These are phyloP conservation scores for Neurospora sublineolata DNA, from an alignment of 495 filamentous ascomycete species.

Conservation along the genomic window DNA sequence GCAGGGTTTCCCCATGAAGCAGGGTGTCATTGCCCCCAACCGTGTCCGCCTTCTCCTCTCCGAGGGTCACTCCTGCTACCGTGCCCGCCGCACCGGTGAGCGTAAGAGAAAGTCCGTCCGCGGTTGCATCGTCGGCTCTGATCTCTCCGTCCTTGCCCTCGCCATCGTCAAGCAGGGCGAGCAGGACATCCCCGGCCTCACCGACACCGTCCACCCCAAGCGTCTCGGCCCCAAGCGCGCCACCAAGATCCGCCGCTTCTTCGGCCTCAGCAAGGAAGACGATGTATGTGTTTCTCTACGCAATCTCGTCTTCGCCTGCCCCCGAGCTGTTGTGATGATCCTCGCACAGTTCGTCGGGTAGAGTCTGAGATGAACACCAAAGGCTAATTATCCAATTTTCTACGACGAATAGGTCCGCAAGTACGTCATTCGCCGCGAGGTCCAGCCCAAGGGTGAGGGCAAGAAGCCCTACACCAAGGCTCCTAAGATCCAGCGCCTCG, in stretches of 20 bases:
- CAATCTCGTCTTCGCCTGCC: constrained; percentile 47
- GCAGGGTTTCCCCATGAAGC: constrained; percentile 99
- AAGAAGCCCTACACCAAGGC: constrained; percentile 98
- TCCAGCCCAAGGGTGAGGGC: constrained; percentile 88
- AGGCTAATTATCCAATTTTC: constrained; percentile 30
- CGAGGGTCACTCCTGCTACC: constrained; percentile 95
- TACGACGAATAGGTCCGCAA: constrained; percentile 64
- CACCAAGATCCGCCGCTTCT: constrained; percentile 98
- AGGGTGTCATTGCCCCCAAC: constrained; percentile 96
- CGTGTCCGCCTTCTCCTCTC: constrained; percentile 91
- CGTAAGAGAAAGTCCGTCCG: constrained; percentile 97
- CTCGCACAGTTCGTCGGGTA: constrained; percentile 37
- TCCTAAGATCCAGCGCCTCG: constrained; percentile 95
- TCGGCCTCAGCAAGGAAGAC: constrained; percentile 98
- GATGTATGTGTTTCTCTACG: constrained; percentile 62
- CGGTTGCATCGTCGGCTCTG: constrained; percentile 93
- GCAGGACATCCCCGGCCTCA: constrained; percentile 80
- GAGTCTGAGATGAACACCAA: constrained; percentile 36
- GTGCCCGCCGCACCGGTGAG: constrained; percentile 92
- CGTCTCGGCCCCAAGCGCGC: constrained; percentile 96
- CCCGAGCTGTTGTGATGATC: constrained; percentile 31
- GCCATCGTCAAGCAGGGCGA: constrained; percentile 96
- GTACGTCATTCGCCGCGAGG: constrained; percentile 98
- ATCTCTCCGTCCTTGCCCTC: constrained; percentile 87
- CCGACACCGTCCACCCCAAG: constrained; percentile 95